These are phyloP conservation scores for Serendipita sp. DNA, from an alignment of 768 basidiomycete species.

Conservation along the genomic window DNA sequence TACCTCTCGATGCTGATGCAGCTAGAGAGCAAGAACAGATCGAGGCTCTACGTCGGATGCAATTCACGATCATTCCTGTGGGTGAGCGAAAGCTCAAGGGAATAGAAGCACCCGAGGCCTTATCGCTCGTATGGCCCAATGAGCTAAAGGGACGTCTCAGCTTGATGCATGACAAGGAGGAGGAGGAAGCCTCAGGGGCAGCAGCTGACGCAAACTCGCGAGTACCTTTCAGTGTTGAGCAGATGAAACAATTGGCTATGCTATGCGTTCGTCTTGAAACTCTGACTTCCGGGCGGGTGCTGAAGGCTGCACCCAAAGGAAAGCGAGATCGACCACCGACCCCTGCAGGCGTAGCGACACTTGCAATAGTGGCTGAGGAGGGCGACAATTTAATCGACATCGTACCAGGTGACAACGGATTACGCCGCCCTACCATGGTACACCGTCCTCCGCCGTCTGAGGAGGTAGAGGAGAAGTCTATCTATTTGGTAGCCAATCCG, in stretches of 20 bases:
- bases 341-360: neutral
- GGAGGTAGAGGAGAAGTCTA: conserved; percentile 13
- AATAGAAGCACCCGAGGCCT: conserved; percentile 72
- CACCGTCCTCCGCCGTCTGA: conserved; percentile 12
- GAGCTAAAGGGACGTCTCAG: conserved; percentile 57
- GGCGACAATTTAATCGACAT: neutral
- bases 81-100: conserved; percentile 93
- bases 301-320: conserved; percentile 29
- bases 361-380: neutral
- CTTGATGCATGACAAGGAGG: conserved; percentile 15
- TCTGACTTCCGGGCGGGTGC: conserved; percentile 44
- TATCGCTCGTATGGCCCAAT: conserved; percentile 71
- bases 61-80: conserved; percentile 50
- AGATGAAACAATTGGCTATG: conserved; percentile 55
- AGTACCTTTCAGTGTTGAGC: conserved; percentile 25
- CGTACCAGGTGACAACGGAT: neutral
- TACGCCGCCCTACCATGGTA: conserved; percentile 17
- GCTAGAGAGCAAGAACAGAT: conserved; percentile 25
- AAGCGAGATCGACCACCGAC: conserved; percentile 22
- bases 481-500: conserved; percentile 41
- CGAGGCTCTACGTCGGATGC: conserved; percentile 59
- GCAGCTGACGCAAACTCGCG: neutral
- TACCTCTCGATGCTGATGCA: conserved; percentile 11
- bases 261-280: conserved; percentile 70
- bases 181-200: conserved; percentile 4